Conservation (phyloP, 768 basidiomycete species). For the Naematelia encephala region DNA sequence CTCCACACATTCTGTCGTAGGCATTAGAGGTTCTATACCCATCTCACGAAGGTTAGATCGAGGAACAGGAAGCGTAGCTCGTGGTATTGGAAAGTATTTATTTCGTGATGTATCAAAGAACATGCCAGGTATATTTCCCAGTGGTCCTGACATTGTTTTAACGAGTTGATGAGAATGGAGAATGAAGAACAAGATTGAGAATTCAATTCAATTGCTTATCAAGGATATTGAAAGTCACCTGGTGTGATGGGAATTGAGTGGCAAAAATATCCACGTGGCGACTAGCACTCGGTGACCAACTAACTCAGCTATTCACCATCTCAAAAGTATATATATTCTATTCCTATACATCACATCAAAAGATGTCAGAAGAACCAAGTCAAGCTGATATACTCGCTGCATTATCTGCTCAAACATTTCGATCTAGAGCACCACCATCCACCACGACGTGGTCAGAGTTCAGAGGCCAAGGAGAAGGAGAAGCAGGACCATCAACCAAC, state of each 20-base stretch:
- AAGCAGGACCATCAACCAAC: constrained; percentile 11
- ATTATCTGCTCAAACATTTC: constrained; percentile 33
- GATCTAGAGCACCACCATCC: constrained; percentile 13
- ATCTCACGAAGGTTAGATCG: too few species aligned
- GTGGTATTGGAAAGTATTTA: constrained; percentile 23
- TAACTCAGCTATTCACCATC: too few species aligned
- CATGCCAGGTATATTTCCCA: constrained; percentile 31
- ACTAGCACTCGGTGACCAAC: too few species aligned
- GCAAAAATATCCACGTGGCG: too few species aligned
- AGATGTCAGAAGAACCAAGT: constrained; percentile 37
- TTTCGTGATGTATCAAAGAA: constrained; percentile 19
- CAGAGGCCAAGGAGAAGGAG: constrained; percentile 7
- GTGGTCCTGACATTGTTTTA: constrained; percentile 14
- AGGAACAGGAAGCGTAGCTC: background rate
- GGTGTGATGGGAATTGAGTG: too few species aligned
- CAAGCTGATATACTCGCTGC: constrained; percentile 46
- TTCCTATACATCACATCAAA: too few species aligned
- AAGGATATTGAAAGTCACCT: too few species aligned
- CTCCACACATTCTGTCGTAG: background rate
- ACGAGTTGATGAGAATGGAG: background rate
- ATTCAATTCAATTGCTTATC: too few species aligned
- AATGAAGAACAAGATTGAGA: too few species aligned
- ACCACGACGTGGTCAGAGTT: constrained; percentile 14
- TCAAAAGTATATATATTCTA: too few species aligned
- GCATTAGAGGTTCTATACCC: background rate